These are phyloP conservation scores for Helminthosporium solani DNA, from an alignment of 2,329 filamentous ascomycete species.

Conservation along the genomic window DNA sequence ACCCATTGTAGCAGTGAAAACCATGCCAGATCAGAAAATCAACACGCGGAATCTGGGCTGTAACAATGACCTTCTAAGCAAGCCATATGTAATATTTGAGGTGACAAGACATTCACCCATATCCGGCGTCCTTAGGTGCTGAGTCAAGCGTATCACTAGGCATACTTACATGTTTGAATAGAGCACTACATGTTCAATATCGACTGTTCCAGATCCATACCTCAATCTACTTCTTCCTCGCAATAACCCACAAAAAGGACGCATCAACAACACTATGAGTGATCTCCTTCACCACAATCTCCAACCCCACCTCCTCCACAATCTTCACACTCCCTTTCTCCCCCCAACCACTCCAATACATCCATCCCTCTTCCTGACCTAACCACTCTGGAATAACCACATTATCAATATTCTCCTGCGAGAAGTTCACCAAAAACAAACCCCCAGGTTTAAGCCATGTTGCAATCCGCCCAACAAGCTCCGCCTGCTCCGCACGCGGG, in stretches of 20 bases:
- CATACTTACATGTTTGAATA: no score
- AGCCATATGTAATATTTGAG: no score
- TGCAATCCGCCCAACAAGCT: conserved; percentile 48
- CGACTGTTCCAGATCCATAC: no score
- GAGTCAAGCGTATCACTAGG: no score
- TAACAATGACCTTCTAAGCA: no score
- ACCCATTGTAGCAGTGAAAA: no score
- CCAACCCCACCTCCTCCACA: conserved; percentile 29
- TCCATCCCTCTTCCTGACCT: conserved; percentile 33
- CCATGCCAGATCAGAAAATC: no score
- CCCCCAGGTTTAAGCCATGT: conserved; percentile 56
- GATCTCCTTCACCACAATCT: conserved; percentile 25
- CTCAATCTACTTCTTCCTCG: no score
- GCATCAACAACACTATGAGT: conserved; percentile 22
- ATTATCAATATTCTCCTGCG: conserved; percentile 26
- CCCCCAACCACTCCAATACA: conserved; percentile 48
- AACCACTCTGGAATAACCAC: conserved; percentile 32
- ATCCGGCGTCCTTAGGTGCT: no score
- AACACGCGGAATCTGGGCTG: no score
- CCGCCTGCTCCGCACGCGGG: conserved; percentile 52
- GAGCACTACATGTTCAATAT: no score
- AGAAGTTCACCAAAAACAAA: conserved; percentile 45
- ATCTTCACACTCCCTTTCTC: conserved; percentile 34
- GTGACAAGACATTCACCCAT: no score
- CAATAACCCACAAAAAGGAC: conserved; percentile 34